Evolutionary conservation across 495 filamentous ascomycete genomes (phyloP).

Genomic region (Cryomyces minteri): DNA sequence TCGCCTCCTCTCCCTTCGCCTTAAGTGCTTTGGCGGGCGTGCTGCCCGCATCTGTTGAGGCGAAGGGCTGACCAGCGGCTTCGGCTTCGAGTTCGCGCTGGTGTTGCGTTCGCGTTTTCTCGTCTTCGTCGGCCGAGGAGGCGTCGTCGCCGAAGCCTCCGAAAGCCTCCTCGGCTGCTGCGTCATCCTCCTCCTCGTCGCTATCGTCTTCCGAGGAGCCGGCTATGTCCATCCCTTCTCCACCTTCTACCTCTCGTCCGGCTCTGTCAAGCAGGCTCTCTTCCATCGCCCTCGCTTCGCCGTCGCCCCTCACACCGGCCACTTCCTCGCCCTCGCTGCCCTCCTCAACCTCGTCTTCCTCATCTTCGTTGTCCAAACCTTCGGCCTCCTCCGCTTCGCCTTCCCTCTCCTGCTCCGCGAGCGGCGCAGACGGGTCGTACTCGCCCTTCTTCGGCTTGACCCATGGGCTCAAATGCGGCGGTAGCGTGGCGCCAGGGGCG

Average conservation of each 20-base stretch:
- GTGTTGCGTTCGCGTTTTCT: slow-evolving; percentile 35
- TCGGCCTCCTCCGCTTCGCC: slow-evolving; percentile 60
- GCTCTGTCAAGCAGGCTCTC: slow-evolving; percentile 20
- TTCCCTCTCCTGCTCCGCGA: slow-evolving; percentile 61
- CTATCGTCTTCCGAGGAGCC: slow-evolving; percentile 27
- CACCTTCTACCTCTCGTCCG: slow-evolving; percentile 23
- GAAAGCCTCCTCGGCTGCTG: slow-evolving; percentile 15
- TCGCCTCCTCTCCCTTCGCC: slow-evolving; percentile 10
- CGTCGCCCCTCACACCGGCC: slow-evolving; percentile 16
- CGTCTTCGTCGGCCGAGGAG: slow-evolving; percentile 27
- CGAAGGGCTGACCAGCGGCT: slow-evolving; percentile 38
- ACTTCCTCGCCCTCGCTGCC: slow-evolving; percentile 13
- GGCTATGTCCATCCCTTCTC: slow-evolving; percentile 41
- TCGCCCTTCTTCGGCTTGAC: slow-evolving; percentile 66
- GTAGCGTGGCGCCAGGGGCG: slow-evolving; percentile 70
- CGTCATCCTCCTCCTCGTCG: slow-evolving; percentile 23
- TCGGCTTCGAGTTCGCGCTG: slow-evolving; percentile 90
- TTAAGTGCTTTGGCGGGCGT: slow-evolving; percentile 5
- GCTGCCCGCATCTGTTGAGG: slow-evolving; percentile 5
- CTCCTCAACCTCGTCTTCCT: slow-evolving; percentile 24
- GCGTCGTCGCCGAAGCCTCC: slow-evolving; percentile 31
- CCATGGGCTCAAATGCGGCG: slow-evolving; percentile 91
- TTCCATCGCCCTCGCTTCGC: slow-evolving; percentile 18
- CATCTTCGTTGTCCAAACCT: slow-evolving; percentile 28
- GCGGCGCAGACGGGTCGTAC: slow-evolving; percentile 72